A percentile compares a stretch with the other conserved stretches of the same genome.
phyloP scores from a whole-genome alignment of 352 stramenopile genomes.

The Phytophthora capsici region DNA sequence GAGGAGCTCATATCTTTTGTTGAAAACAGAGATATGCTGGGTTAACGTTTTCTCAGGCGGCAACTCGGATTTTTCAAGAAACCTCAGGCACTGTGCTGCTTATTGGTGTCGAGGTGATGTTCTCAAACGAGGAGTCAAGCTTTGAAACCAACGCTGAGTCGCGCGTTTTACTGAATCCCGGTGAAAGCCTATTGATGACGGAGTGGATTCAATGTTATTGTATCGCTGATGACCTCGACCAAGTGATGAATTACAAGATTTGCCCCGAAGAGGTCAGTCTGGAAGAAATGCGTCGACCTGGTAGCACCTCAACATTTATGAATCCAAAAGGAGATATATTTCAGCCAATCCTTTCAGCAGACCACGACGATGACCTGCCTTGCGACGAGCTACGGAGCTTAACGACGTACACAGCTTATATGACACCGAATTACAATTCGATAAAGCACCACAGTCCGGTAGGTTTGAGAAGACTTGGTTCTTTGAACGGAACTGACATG shows the following conservation, averaged over 20 bases:
- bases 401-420: constrained; percentile 55
- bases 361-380: constrained; percentile 29
- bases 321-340: constrained; percentile 66
- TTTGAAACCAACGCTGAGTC: constrained; percentile 46
- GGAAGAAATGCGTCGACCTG: constrained; percentile 46
- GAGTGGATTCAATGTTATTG: constrained; percentile 88
- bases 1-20: not conserved
- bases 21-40: constrained; percentile 65
- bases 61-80: constrained; percentile 67
- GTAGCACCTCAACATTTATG: constrained; percentile 42
- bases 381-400: constrained; percentile 54
- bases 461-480: constrained; percentile 13
- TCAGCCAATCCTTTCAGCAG: constrained; percentile 44
- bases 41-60: constrained; percentile 70
- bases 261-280: constrained; percentile 52
- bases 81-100: constrained; percentile 74
- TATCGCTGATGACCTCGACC: constrained; percentile 81
- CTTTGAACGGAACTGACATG: not conserved
- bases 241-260: constrained; percentile 68
- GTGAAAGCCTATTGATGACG: constrained; percentile 72
- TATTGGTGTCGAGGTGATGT: constrained; percentile 80
- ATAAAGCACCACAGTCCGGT: constrained; percentile 39
- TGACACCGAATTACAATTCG: constrained; percentile 49
- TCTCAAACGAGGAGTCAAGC: constrained; percentile 48
- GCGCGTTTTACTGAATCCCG: constrained; percentile 80